Evolutionary conservation across 805 yeast genomes (phyloP).

Genomic region (Yamadazyma phyllophila): DNA sequence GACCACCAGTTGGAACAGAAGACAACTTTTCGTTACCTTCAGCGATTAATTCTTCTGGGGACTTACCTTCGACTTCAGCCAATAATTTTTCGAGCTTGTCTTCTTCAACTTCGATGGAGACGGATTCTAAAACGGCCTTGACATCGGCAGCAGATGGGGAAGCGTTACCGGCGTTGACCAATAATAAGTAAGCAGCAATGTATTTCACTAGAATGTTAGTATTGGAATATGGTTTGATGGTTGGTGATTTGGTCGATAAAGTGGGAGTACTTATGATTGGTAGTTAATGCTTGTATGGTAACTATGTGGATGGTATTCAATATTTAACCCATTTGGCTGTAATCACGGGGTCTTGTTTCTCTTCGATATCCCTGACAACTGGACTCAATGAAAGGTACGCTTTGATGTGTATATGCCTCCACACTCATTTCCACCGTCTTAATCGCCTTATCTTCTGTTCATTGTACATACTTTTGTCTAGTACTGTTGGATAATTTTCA

Average conservation of each 20-base stretch:
- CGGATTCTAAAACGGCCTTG: constrained; percentile 40
- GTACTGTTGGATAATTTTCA: constrained; percentile 11
- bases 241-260: not conserved
- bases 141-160: constrained; percentile 43
- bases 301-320: no score
- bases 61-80: constrained; percentile 48
- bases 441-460: not conserved
- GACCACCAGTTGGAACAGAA: constrained; percentile 59
- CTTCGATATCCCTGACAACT: no score
- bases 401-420: no score
- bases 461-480: constrained; percentile 9
- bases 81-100: constrained; percentile 60
- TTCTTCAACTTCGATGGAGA: constrained; percentile 58
- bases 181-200: constrained; percentile 48
- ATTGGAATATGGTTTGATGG: not conserved
- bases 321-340: no score
- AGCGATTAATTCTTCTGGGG: constrained; percentile 55
- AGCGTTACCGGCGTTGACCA: constrained; percentile 46
- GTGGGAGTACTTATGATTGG: no score
- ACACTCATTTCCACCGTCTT: no score
- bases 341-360: no score
- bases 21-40: constrained; percentile 96
- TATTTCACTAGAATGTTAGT: constrained; percentile 35
- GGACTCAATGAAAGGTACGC: no score
- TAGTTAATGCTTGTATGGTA: no score